Evolutionary conservation across 2,329 filamentous ascomycete genomes (phyloP), one percentile per base, ranked within the genome.

Genomic region (Fusarium verrucosum): DNA sequence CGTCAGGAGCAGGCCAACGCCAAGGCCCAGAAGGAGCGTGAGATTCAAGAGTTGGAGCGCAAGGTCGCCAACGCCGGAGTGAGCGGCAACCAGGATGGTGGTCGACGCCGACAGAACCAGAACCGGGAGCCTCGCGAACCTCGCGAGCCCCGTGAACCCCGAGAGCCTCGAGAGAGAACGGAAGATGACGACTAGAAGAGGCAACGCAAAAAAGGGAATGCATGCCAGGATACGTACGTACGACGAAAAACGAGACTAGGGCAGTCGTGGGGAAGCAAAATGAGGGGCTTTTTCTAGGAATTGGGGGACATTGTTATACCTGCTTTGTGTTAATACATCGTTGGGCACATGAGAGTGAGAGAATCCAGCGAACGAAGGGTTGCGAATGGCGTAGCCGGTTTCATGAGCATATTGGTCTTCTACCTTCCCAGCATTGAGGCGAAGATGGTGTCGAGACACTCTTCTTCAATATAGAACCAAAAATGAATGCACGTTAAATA

Each of bases 1-100:
- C 87, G 89, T 73, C 83, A 87, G 75, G 92, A 96, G 82, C 90
- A 96, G 83, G 84, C 89, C 79, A 89, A 91, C 72, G 94, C 90
- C 69, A 85, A 90, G 71, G 81, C 87, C 50, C 88, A 92, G 78
- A 89, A 88, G 80, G 92, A 96, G 82, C 89, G 89, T 69, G 92
- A 92, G 80, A 78, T 84, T 67, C 87, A 88, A 76, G 89, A 91
- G 76, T 78, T 87, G 22, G 90, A 92, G 80, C 84, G 87, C 71
- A 91, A 91, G 80, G 74, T 87, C 49, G 79, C 80, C 56, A 81
- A 77, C 54, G 75, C 76, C 19, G 76, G 76, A 30, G 47, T 80
- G 45, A 74, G 78, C 58, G 71, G 68, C 37, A 73, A 73, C 61
- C 72, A 73, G 52, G 72, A 71, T 22, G 67, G 71, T 35, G 69